Evolutionary conservation across 352 stramenopile species (phyloP).

Genomic region (Nothophytophthora sp.): DNA sequence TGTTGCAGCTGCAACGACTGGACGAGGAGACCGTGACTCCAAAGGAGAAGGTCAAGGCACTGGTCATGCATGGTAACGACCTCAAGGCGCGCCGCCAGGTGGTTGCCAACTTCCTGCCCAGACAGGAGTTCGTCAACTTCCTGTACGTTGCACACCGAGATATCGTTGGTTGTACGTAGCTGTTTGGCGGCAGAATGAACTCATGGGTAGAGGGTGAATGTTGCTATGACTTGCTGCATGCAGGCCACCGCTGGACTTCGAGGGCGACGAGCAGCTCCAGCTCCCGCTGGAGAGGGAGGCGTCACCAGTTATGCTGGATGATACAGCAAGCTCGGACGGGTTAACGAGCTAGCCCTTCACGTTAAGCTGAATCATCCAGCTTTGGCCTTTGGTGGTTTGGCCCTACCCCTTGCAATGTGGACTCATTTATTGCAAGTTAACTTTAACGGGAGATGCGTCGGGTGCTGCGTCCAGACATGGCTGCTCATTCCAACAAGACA

Average conservation of each 20-base stretch:
- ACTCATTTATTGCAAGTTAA: no score
- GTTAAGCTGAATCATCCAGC: no score
- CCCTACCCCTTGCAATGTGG: no score
- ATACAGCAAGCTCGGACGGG: no score
- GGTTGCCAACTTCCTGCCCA: conserved; percentile 52
- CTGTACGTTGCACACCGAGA: conserved; percentile 70
- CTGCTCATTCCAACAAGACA: no score
- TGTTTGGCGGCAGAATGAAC: no score
- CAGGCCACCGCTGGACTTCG: conserved; percentile 57
- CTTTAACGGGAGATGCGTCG: no score
- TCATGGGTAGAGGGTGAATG: neutral
- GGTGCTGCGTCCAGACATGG: no score
- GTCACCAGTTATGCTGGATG: neutral
- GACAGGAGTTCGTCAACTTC: conserved; percentile 64
- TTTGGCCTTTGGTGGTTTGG: no score
- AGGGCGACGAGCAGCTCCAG: conserved; percentile 41
- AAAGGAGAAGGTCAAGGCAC: conserved; percentile 78
- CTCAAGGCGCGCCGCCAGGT: conserved; percentile 49
- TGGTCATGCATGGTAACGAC: conserved; percentile 76
- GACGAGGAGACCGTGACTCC: conserved; percentile 55
- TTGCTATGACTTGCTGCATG: neutral
- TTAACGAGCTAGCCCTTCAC: no score
- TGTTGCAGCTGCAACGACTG: conserved; percentile 57
- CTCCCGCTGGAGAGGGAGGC: conserved; percentile 15
- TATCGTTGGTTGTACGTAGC: no score